Conservation (phyloP, 108 stramenopile species). For the Mediolabrus comicus region DNA sequence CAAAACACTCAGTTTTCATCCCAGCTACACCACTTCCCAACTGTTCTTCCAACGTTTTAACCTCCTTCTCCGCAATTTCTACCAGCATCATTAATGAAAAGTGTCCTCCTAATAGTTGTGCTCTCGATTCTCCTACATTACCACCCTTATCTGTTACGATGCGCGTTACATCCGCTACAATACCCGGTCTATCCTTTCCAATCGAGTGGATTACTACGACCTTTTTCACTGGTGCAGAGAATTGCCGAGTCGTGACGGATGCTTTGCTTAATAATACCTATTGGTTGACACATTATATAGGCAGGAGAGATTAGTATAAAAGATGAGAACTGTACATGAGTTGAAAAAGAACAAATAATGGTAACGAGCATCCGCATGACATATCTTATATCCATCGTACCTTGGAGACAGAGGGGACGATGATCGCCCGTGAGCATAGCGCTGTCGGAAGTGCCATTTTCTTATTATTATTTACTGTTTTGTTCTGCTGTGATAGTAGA, state of each 20-base stretch:
- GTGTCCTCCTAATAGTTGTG: slow-evolving; percentile 60
- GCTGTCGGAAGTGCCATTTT: background rate
- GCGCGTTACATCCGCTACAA: slow-evolving; percentile 70
- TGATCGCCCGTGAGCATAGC: background rate
- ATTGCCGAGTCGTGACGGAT: background rate
- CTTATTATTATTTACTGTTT: background rate
- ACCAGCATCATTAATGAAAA: slow-evolving; percentile 81
- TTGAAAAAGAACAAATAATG: background rate
- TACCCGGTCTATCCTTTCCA: slow-evolving; percentile 68
- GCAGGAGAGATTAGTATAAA: background rate
- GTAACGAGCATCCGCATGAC: background rate
- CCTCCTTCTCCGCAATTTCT: slow-evolving; percentile 39
- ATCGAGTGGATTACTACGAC: slow-evolving; percentile 56
- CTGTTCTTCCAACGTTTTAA: slow-evolving; percentile 29
- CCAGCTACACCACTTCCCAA: slow-evolving; percentile 44
- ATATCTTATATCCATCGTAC: background rate
- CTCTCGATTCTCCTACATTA: slow-evolving; percentile 70
- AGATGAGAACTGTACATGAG: background rate
- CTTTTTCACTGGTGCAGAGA: slow-evolving; percentile 15
- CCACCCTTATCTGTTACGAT: slow-evolving; percentile 64
- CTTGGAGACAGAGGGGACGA: background rate
- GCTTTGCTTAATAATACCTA: background rate
- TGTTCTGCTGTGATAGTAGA: too few relatives aligned
- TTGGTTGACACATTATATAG: background rate
- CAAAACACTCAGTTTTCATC: slow-evolving; percentile 54